phyloP scores from a whole-genome alignment of 441 rosid species.

The Metrosideros polymorpha region DNA sequence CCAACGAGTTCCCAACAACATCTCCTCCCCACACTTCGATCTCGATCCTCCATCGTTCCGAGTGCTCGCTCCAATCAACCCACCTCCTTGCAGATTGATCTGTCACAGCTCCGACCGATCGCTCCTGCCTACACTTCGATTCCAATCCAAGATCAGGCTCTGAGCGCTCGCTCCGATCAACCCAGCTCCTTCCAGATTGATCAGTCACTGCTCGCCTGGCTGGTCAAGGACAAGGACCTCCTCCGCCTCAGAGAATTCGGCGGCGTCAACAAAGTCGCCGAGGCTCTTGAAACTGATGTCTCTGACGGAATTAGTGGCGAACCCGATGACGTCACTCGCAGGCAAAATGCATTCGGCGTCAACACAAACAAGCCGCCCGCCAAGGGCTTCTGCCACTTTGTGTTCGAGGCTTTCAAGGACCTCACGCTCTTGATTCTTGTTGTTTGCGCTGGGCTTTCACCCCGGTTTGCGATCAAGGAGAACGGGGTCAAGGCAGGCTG shows the following conservation, averaged over 20 bases:
- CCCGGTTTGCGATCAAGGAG: neutral
- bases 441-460: neutral
- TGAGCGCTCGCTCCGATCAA: neutral
- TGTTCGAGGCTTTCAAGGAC: neutral
- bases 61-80: neutral
- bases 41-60: too few relatives aligned
- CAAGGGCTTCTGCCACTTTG: neutral
- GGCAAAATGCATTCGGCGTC: neutral
- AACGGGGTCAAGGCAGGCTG: neutral
- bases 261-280: neutral
- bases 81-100: neutral
- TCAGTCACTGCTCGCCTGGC: neutral
- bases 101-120: neutral
- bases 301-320: neutral
- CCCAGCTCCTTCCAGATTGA: neutral
- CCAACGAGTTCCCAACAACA: neutral
- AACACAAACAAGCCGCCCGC: neutral
- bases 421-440: neutral
- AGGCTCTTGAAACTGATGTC: neutral
- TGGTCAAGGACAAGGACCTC: neutral
- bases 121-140: neutral
- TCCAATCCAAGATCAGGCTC: neutral
- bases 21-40: neutral
- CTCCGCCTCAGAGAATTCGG: neutral
- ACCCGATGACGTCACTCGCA: neutral